Evolutionary conservation across 371 early-diverging fungal species (phyloP).

Genomic region (Mucor indicus): DNA sequence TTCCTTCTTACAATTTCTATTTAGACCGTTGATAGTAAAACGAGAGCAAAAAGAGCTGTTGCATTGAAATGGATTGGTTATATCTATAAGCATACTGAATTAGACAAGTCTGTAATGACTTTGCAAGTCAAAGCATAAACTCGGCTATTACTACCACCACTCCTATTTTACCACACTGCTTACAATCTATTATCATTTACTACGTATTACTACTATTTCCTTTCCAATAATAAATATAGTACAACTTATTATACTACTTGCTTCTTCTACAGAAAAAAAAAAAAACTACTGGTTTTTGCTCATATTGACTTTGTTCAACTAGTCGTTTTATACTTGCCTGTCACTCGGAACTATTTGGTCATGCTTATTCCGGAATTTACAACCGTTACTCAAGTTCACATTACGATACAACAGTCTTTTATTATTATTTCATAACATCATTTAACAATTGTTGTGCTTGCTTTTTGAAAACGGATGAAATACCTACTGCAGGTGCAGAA

Average conservation of each 20-base stretch:
- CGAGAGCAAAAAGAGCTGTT: slow-evolving; percentile 39
- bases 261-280: too few relatives aligned
- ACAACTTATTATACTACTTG: too few relatives aligned
- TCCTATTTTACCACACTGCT: too few relatives aligned
- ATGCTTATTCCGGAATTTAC: too few relatives aligned
- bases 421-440: slow-evolving; percentile 12
- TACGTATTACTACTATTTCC: background rate
- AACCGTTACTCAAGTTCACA: too few relatives aligned
- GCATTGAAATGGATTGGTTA: slow-evolving; percentile 46
- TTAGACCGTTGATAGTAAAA: slow-evolving; percentile 32
- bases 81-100: slow-evolving; percentile 45
- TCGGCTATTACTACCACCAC: too few relatives aligned
- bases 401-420: background rate
- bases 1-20: background rate
- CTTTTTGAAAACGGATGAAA: slow-evolving; percentile 31
- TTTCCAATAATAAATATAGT: too few relatives aligned
- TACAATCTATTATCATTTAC: background rate
- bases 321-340: too few relatives aligned
- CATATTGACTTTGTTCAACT: too few relatives aligned
- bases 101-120: slow-evolving; percentile 32
- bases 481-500: slow-evolving; percentile 79
- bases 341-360: too few relatives aligned
- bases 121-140: slow-evolving; percentile 19
- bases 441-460: slow-evolving; percentile 34
- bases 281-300: too few relatives aligned